Evolutionary conservation across 1,284 basidiomycete species (phyloP), one percentile per base, ranked within the genome.

Genomic region (Anthracocystis setariae): DNA sequence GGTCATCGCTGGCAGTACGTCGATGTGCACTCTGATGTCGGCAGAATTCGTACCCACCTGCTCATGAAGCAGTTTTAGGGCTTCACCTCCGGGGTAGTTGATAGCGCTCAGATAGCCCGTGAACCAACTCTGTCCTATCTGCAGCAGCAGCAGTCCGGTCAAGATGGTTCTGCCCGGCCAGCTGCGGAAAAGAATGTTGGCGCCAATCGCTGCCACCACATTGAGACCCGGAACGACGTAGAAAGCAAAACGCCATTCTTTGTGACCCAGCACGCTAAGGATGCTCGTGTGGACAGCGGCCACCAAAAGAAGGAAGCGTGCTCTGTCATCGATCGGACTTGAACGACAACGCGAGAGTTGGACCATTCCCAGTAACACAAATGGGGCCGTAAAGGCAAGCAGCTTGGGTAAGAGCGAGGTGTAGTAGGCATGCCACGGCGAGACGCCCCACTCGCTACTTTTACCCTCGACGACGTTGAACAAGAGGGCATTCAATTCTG

Each of bases 181-280:
- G 70, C 61, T 39, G 75, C 57, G 60, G 9, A 39, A 25, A 2
- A 92, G 78, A 82, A 85, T 87, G 8, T 83, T 81, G 0, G 88
- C 85, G 2, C 88, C 90, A 17, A 89, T 83, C 0, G 93, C 90
- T 0, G 91, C 92, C 1, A 90, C 87, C 3, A 93, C 84, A 76
- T 97, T 97, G 82, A 93, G 86, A 0, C 89, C 79, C 0, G 95
- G 94, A 0, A 97, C 87, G 12, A 89, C 87, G 79, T 98, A 98
- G 7, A 94, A 87, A 63, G 97, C 86, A 83, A 98, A 98, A 4
- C 95, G 88, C 94, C 95, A 98, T 84, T 98, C 96, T 80, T 87
- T 84, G 68, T 83, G 83, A 21, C 88, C 90, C 0, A 98, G 85
- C 18, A 82, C 84, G 77, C 92, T 94, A 76, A 98, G 88, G 0